Evolutionary conservation across 2,329 filamentous ascomycete genomes (phyloP).

Genomic region (Alternaria postmessia): DNA sequence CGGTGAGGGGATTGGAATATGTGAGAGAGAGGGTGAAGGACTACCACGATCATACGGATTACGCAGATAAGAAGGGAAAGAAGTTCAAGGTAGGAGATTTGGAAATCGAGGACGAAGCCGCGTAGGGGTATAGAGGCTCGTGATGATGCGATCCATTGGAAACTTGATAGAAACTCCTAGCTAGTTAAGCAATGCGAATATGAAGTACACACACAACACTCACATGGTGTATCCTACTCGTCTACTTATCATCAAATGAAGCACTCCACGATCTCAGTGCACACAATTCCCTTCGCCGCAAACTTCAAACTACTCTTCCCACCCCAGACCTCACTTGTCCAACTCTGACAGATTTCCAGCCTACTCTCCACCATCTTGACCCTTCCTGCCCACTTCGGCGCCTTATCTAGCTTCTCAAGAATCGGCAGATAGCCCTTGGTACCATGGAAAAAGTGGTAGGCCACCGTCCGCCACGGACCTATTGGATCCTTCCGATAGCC

Average conservation of each 20-base stretch:
- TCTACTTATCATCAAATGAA: not conserved
- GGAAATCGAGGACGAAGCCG: slow-evolving; percentile 54
- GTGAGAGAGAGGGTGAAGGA: slow-evolving; percentile 54
- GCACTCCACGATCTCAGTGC: not conserved
- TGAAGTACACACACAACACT: not conserved
- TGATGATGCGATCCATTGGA: not conserved
- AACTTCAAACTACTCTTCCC: not conserved
- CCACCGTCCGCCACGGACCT: not conserved
- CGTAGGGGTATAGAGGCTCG: slow-evolving; percentile 6
- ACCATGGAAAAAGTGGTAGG: not conserved
- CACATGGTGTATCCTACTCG: not conserved
- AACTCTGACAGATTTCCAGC: not conserved
- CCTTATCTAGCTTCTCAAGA: not conserved
- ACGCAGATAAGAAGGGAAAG: slow-evolving; percentile 52
- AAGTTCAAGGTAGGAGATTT: slow-evolving; percentile 53
- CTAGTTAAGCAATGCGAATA: not conserved
- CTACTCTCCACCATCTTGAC: not conserved
- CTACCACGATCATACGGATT: slow-evolving; percentile 52
- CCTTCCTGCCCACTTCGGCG: not conserved
- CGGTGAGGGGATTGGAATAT: slow-evolving; percentile 52
- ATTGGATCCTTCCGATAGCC: not conserved
- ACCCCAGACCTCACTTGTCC: slow-evolving; percentile 1
- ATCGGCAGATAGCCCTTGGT: not conserved
- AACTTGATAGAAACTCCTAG: not conserved
- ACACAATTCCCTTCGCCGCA: not conserved